These are phyloP conservation scores for Pichia inconspicua DNA, from an alignment of 1,139 yeast species.

Conservation along the genomic window DNA sequence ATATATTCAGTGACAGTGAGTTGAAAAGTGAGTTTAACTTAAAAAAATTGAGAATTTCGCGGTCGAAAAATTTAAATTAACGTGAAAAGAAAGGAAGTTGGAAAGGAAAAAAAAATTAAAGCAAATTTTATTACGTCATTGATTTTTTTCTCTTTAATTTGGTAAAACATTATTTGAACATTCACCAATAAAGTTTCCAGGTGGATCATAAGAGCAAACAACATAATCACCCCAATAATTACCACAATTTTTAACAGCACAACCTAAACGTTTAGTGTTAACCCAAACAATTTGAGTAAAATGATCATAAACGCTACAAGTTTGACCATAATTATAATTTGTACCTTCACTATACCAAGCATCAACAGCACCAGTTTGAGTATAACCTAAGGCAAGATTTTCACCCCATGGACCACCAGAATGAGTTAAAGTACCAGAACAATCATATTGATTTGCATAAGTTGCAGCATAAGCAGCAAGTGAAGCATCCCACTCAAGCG, in stretches of 20 bases:
- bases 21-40: too few relatives aligned
- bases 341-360: constrained; percentile 61
- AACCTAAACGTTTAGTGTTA: constrained; percentile 46
- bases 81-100: too few relatives aligned
- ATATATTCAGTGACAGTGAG: too few relatives aligned
- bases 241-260: constrained; percentile 48
- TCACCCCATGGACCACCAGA: constrained; percentile 48
- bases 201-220: constrained; percentile 56
- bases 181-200: constrained; percentile 50
- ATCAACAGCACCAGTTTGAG: constrained; percentile 39
- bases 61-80: too few relatives aligned
- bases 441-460: constrained; percentile 37
- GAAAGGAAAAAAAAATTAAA: too few relatives aligned
- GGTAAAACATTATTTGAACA: constrained; percentile 49
- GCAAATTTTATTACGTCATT: too few relatives aligned
- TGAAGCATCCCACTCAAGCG: constrained; percentile 38
- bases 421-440: constrained; percentile 43
- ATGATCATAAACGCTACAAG: constrained; percentile 32
- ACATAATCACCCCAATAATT: constrained; percentile 46
- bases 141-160: neutral
- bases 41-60: too few relatives aligned
- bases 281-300: constrained; percentile 71
- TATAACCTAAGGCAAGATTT: constrained; percentile 46
- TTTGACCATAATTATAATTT: constrained; percentile 43
- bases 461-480: constrained; percentile 41